These are phyloP conservation scores for Botrytis fragariae DNA, from an alignment of 2,329 filamentous ascomycete genomes.

Conservation along the genomic window DNA sequence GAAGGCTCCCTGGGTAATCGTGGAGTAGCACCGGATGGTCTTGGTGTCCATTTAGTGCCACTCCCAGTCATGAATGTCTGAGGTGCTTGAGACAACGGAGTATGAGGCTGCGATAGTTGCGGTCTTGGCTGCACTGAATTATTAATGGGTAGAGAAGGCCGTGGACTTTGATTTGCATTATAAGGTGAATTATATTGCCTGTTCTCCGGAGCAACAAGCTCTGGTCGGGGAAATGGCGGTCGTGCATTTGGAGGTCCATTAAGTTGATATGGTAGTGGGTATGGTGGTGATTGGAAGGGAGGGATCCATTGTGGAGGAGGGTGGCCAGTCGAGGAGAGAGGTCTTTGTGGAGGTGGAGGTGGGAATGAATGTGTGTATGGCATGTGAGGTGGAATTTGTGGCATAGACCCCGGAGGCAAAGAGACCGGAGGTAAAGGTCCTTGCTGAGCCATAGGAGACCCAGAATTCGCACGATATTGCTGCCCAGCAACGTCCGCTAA, in stretches of 20 bases:
- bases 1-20: slow-evolving; percentile 40
- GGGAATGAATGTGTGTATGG: slow-evolving; percentile 25
- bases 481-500: slow-evolving; percentile 38
- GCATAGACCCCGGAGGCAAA: slow-evolving; percentile 10
- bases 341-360: slow-evolving; percentile 31
- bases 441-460: slow-evolving; percentile 34
- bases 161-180: slow-evolving; percentile 33
- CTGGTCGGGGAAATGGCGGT: slow-evolving; percentile 27
- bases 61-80: slow-evolving; percentile 33
- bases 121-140: slow-evolving; percentile 22
- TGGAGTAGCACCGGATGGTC: slow-evolving; percentile 59
- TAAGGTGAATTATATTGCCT: slow-evolving; percentile 39
- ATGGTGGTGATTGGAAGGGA: slow-evolving; percentile 27
- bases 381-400: slow-evolving; percentile 17
- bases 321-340: slow-evolving; percentile 28
- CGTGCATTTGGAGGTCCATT: slow-evolving; percentile 26
- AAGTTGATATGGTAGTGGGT: slow-evolving; percentile 25
- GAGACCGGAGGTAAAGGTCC: slow-evolving; percentile 21
- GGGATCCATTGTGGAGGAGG: slow-evolving; percentile 28
- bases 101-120: slow-evolving; percentile 31
- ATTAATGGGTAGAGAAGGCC: slow-evolving; percentile 18
- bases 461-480: slow-evolving; percentile 35
- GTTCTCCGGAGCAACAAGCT: slow-evolving; percentile 30
- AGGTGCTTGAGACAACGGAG: slow-evolving; percentile 28
- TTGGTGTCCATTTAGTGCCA: slow-evolving; percentile 59